Base-by-base conservation (phyloP, 768 basidiomycete genomes). In the Melanogaster broomeanus region DNA sequence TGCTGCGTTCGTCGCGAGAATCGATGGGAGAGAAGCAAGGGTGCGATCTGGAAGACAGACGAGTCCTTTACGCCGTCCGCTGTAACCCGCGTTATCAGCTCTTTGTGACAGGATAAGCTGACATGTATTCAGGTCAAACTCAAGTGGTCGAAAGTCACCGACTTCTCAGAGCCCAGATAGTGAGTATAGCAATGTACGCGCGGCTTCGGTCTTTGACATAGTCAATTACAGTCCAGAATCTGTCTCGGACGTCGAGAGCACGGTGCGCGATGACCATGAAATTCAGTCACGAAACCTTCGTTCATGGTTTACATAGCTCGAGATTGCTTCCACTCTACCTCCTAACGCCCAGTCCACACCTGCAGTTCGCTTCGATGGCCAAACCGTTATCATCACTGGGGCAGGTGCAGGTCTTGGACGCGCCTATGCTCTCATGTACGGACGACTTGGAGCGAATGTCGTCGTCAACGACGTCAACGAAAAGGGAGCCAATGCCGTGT, bases 361-460 rank as follows among this genome's bases (percentile, higher is more conserved):
- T 1, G 76, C 79, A 39, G 84, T 98, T 50, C 82, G 85, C 8
- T 98, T 88, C 65, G 88, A 91, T 53, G 88, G 85, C 15, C 87
- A 98, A 74, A 96, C 93, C 11, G 90, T 90, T 52, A 85, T 99
- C 61, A 80, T 98, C 59, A 98, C 97, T 3, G 97, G 96, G 34
- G 91, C 94, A 7, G 96, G 96, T 37, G 92, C 89, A 24, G 97
- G 96, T 46, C 84, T 99, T 27, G 97, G 97, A 16, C 85, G 97
- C 25, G 82, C 83, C 2, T 97, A 98, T 64, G 90, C 97, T 0
- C 78, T 88, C 38, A 90, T 98, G 90, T 98, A 88, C 64, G 90
- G 81, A 22, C 84, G 81, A 48, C 83, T 95, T 9, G 96, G 97
- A n/a, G 96, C 93, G 10, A 97, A 97, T 61, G 90, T 99, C 28